Base-by-base conservation (phyloP, 192 early-diverging fungal species). In the Entophlyctis luteolus region DNA sequence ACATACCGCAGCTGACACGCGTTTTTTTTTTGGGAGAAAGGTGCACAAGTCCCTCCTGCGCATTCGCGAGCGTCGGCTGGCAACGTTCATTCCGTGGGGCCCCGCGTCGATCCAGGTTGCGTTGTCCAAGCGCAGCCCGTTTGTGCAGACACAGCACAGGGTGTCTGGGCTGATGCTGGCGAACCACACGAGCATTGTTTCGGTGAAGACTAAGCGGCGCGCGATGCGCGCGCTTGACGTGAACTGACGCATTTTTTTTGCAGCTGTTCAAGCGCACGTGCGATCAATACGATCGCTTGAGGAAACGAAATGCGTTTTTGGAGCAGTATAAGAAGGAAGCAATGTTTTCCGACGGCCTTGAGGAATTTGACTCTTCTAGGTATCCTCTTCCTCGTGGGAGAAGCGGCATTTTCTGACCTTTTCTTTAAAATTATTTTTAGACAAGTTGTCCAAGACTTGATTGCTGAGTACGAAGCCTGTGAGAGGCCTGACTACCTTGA, bases 31-130 rank as follows among this genome's bases (percentile, higher is more conserved):
- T 74, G 59, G 54, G 42, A 5, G 35, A 32, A 35, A 98, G 87
- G 96, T 98, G 3, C 96, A 99, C 80, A 98, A 99, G 78, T 95
- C 93, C 37, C 78, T 99, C 56, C 76, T 98, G 71, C 85, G 96
- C 4, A 95, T 99, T 63, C 84, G 96, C 32, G 96, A 99, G 72
- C 86, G 94, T 29, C 81, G 92, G 22, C 74, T 99, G 48, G 95
- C 93, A 12, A 90, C 93, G 69, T 99, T 99, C 72, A 98, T 99
- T 59, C 97, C 97, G 25, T 99, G 97, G 97, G 97, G 97, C 8
- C 97, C 97, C 3, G 94, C 97, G 14, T 93, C 91, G 72, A 98
- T 99, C 68, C 97, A 99, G 72, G 97, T 99, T 0, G 95, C 97
- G 8, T 70, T 99, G 48, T 94, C 94, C 2, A 87, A 88, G 42